Evolutionary conservation across 805 yeast genomes (phyloP).

Genomic region (Candida qinlingensis): DNA sequence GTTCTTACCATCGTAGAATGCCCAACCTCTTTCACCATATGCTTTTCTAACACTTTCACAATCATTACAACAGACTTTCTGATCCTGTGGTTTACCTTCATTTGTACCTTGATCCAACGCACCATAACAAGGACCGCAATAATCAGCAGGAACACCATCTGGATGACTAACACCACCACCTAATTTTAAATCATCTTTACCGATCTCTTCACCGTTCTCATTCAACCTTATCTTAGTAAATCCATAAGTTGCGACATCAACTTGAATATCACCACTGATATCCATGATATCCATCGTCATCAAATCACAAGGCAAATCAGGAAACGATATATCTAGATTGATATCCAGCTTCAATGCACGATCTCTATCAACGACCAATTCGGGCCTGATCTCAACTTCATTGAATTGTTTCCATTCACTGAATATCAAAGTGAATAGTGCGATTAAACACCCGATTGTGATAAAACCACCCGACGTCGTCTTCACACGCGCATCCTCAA

Average conservation of each 20-base stretch:
- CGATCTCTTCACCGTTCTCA: slow-evolving; percentile 43
- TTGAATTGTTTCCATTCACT: slow-evolving; percentile 78
- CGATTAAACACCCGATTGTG: slow-evolving; percentile 61
- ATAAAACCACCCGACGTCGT: slow-evolving; percentile 90
- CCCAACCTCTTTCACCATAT: slow-evolving; percentile 77
- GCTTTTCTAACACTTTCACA: slow-evolving; percentile 81
- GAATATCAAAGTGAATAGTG: slow-evolving; percentile 56
- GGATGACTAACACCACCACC: slow-evolving; percentile 30
- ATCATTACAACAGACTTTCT: slow-evolving; percentile 70
- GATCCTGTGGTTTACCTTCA: slow-evolving; percentile 30
- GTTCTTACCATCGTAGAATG: slow-evolving; percentile 80
- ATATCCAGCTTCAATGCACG: slow-evolving; percentile 70
- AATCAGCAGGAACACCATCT: slow-evolving; percentile 32
- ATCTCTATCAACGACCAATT: slow-evolving; percentile 84
- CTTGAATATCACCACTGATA: slow-evolving; percentile 76
- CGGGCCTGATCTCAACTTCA: slow-evolving; percentile 65
- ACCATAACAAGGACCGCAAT: slow-evolving; percentile 92
- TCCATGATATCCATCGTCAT: slow-evolving; percentile 85
- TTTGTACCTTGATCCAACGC: slow-evolving; percentile 56
- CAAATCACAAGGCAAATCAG: slow-evolving; percentile 78
- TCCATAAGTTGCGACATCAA: slow-evolving; percentile 65
- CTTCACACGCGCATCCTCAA: slow-evolving; percentile 85
- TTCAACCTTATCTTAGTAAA: slow-evolving; percentile 66
- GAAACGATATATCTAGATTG: slow-evolving; percentile 78
- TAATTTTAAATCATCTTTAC: slow-evolving; percentile 34